Base-by-base conservation (phyloP, 306 rosid genomes). In the Ceratonia siliqua region DNA sequence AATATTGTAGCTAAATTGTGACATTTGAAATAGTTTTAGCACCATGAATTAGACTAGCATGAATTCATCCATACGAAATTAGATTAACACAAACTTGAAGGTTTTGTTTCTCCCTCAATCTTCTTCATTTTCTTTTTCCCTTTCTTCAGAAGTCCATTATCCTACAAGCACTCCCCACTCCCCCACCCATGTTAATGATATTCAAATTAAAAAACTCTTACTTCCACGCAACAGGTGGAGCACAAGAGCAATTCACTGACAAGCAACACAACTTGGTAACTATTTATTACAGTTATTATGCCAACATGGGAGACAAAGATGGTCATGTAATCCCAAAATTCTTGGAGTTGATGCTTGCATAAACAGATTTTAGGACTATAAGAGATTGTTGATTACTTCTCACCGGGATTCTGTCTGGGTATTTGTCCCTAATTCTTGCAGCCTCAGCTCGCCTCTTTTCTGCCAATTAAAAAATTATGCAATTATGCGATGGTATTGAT, bases 361-460 rank as follows among this genome's bases (percentile, higher is more conserved):
- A 22, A 1, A 54, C 2, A 54, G 62, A 54, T 7, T 21, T 18
- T 52, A 20, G 27, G 58, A 3, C 46, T 15, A 9, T 27, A 48
- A 35, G 28, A 45, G 14, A 52, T 11, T 18, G 27, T 28, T 61
- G 42, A 18, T 39, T 58, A 39, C 59, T 74, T 76, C 89, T 84
- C 59, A 87, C 91, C 2, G 89, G 91, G 78, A 87, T 87, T 77
- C 89, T 84, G 52, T 87, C 89, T 12, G 85, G 83, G 63, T 84
- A 84, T 59, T 84, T 81, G 18, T 73, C 83, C 62, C 85, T 81
- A 43, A 81, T 80, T 63, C 85, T 73, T 30, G 78, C 62, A 25
- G 85, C 85, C 81, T 87, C 91, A 22, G 89, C 87, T 11, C 68
- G 80, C 78, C 91, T 75, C 80, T 82, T 82, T 66, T 87, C 91